Percentiles rank a stretch among this genome's conserved stretches.
Evolutionary conservation across 2,329 filamentous ascomycete genomes (phyloP).

Genomic region (Exutisphaerella laricina): DNA sequence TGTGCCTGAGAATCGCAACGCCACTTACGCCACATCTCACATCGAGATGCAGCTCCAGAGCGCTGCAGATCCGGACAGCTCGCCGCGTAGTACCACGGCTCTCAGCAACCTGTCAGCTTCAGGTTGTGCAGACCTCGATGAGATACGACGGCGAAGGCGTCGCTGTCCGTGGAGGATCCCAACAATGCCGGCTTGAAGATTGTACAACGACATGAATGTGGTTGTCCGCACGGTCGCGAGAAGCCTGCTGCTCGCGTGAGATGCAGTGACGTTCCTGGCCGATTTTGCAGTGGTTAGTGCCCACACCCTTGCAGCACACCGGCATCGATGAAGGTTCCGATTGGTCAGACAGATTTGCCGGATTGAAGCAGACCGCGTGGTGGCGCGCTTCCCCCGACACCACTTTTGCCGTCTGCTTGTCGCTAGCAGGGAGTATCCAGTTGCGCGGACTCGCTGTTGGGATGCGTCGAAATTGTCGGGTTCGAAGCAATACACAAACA

Average conservation of each 20-base stretch:
- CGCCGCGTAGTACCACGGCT: conserved; percentile 2
- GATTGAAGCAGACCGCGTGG: not conserved
- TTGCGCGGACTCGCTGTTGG: not conserved
- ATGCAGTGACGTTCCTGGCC: conserved; percentile 10
- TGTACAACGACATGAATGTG: conserved; percentile 7
- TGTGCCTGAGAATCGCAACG: conserved; percentile 10
- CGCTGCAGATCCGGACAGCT: conserved; percentile 5
- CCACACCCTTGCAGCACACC: not conserved
- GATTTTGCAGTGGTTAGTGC: not conserved
- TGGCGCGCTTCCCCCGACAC: conserved; percentile 1
- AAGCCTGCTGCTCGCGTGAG: conserved; percentile 3
- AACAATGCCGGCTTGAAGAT: not conserved
- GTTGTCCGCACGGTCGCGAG: conserved; percentile 5
- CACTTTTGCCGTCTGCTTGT: not conserved
- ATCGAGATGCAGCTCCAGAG: conserved; percentile 5
- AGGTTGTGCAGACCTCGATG: not conserved
- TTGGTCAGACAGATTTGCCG: not conserved
- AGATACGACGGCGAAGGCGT: conserved; percentile 2
- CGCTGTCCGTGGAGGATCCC: not conserved
- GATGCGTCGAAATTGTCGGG: not conserved
- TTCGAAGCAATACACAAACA: not conserved
- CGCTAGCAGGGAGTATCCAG: not conserved
- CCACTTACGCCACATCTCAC: too few species aligned
- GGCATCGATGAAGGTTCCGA: not conserved
- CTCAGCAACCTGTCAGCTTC: not conserved